Evolutionary conservation across 768 basidiomycete genomes (phyloP), one percentile per base, ranked within the genome.

Genomic region (Boletus reticulatus): DNA sequence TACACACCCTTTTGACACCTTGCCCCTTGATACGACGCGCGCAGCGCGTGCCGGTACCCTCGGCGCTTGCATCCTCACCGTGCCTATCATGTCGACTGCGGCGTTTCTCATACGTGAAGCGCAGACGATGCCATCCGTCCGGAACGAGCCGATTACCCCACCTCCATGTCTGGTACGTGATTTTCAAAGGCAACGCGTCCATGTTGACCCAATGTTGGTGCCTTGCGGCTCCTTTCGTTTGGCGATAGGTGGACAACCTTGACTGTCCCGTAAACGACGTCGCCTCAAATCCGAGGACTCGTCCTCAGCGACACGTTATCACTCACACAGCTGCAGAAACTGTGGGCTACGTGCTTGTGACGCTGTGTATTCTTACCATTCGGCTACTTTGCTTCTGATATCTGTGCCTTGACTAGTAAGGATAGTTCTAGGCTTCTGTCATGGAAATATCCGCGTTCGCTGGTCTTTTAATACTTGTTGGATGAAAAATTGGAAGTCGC

Each of bases 321-420:
- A n/a, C 49, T 34, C 57, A 47, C 61, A 61, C 57, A 4, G 57
- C 45, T 41, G 52, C 41, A 41, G 59, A 60, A 36, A 46, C 54
- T 5, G 48, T 57, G 20, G 56, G 57, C 46, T 60, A 56, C 32
- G 48, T 58, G 22, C 41, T 52, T 24, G 20, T 63, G 9, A 57
- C 51, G 19, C 48, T 56, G 38, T 65, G 63, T 62, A 52, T 57
- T 22, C 53, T 62, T 22, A 46, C 50, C 14, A 39, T 63, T n/a
- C 52, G 60, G 41, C 9, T 68, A 17, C 61, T 67, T 51, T 64
- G 65, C 56, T 53, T 60, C 6, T 59, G 52, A 52, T 8, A 0
- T 20, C 29, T 27, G 43, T 27, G 36, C n/a, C 20, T 19, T 17
- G 24, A 31, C 43, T 19, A 20, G 45, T 53, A 24, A 13, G 41